Base-by-base conservation (phyloP, 768 basidiomycete genomes). In the Naganishia antarctica region DNA sequence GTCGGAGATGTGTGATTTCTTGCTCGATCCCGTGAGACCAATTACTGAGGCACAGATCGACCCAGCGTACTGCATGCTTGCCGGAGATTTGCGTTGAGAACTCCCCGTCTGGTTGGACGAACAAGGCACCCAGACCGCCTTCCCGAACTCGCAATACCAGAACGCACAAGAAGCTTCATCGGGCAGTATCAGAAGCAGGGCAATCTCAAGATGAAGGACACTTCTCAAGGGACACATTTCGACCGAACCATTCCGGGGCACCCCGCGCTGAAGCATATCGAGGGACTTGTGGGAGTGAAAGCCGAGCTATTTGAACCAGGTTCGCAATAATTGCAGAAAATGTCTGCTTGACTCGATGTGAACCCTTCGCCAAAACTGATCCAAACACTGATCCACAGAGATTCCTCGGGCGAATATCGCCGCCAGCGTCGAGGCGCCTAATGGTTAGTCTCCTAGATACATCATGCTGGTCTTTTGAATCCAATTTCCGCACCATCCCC, bases 361-460 rank as follows among this genome's bases (percentile, higher is more conserved):
- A 37, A 37, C 34, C 43, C 43, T 12, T 18, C 2, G 26, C n/a
- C n/a, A 40, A 57, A 15, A 3, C 16, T 40, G 37, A 40, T 40
- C n/a, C 37, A 40, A 16, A 16, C 37, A 8, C 8, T 40, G 16
- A 40, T 40, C 18, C n/a, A 21, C 23, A 57, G 53, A 57, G 15
- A 12, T 57, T 5, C 28, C 53, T 5, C 37, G 53, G 34, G 53
- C 53, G 9, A 57, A 57, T n/a, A 57, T 57, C 15, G 53, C 53
- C 21, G 53, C 53, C 18, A 57, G 34, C 13, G 21, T 41, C 25
- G 37, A 57, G 40, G 53, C 53, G 21, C 53, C 53, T 11, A 34
- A 57, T 41, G 53, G 53, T 57, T 23, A 41, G 53, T 51, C 16
- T 16, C 7, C 37, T 16, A 16, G 37, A n/a, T n/a, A n/a, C n/a